Base-by-base conservation (phyloP, 1,139 yeast genomes). In the Candida glucosophila region DNA sequence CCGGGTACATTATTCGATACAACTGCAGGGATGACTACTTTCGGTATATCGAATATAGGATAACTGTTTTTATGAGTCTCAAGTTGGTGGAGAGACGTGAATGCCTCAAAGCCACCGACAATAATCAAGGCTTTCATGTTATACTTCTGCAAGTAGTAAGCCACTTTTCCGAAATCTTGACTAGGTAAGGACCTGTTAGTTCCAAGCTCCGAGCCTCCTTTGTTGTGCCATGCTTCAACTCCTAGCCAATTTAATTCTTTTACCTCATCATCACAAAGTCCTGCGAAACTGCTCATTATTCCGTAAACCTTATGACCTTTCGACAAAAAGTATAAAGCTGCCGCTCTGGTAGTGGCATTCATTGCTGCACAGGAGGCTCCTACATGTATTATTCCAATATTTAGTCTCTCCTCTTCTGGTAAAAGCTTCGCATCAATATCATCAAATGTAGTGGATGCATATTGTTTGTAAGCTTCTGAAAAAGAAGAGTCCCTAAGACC, bases 301-400 rank as follows among this genome's bases (percentile, higher is more conserved):
- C 93, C 96, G 41, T 70, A 79, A 19, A 92, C 80, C 28, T 68
- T 73, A 61, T 90, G 97, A 22, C 98, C 98, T 36, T 76, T 72
- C 10, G 95, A 78, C 60, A 86, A 67, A 59, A 95, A 83, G 60
- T 86, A 86, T 13, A 88, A 72, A 3, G 94, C 92, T 45, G 88
- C 85, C 5, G 96, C 90, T 37, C 93, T 73, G 2, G 90, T 79
- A 11, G 95, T 93, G 31, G 94, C 79, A 58, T 90, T 90, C 67
- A 90, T 76, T 31, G 95, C 96, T 36, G 95, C 93, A 10, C 96
- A 92, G 20, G 98, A 95, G 1, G 98, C 98, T 38, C 98, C 98
- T 30, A 88, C 80, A 44, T 86, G 86, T 37, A 90, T 67, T 30
- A 90, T 73, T 33, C 93, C 98, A 41, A 88, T 72, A 36, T 71